Base-by-base conservation (phyloP, 23 red algal genomes). In the Agarophyton chilense region DNA sequence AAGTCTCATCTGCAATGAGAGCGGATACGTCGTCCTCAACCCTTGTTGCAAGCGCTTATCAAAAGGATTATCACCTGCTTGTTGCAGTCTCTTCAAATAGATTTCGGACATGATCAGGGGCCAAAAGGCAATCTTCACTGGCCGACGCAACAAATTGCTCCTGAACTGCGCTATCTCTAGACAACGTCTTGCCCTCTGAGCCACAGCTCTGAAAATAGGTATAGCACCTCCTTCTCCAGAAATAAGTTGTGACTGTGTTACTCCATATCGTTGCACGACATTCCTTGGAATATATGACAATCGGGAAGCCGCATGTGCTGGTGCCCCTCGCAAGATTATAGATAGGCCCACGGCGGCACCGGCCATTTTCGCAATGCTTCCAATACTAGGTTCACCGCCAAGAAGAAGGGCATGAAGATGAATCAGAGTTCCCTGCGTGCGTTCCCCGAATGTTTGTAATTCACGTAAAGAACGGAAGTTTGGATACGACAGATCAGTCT, bases 281-380 rank as follows among this genome's bases (percentile, higher is more conserved):
- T 72, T 71, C n/a, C 79, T 44, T 18, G 91, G 91, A 70, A 86
- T 86, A 81, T 94, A 94, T 2, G 91, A 79, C 8, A 94, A 52
- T n/a, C 91, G 55, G 5, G 68, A 64, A 1, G 81, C 72, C 36
- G 81, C 91, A 53, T 74, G 67, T n/a, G 82, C 80, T 11, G 91
- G 81, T 40, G 65, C 72, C 18, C 81, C 91, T 21, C 91, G 91
- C 64, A 94, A 60, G 28, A 94, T 39, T 78, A 94, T 66, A 28
- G 71, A 72, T 22, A 94, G 81, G 35, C 91, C 91, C n/a, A 86
- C 54, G 14, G 81, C 80, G 6, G 46, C 71, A 33, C 81, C 81
- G 0, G 82, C 91, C 36, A 49, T 8, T 13, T 67, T 45, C 17
- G 82, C 61, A 40, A 56, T 75, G 18, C 29, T 47, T 58, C 16